A percentile compares a stretch with the other conserved stretches of the same genome.
Evolutionary conservation across 345 rosid genomes (phyloP).

Genomic region (Salix suchowensis): DNA sequence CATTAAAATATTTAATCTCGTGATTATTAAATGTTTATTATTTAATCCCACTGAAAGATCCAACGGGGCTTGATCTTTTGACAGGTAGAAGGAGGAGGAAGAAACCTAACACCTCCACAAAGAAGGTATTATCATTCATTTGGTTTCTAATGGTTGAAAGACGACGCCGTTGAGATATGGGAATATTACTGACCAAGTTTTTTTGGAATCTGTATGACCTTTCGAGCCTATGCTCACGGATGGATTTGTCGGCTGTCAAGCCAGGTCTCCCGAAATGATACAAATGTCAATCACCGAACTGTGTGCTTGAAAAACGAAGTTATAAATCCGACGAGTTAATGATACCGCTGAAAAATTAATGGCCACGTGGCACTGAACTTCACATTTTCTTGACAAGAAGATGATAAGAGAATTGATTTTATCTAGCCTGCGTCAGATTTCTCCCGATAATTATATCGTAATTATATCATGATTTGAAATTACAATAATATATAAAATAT

Average conservation of each 20-base stretch:
- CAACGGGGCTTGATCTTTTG: slow-evolving; percentile 4
- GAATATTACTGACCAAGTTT: neutral
- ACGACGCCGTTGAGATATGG: neutral
- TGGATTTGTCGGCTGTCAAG: slow-evolving; percentile 11
- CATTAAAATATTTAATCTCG: neutral
- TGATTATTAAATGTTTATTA: too few relatives aligned
- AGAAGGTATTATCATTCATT: neutral
- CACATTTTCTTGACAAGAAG: too few relatives aligned
- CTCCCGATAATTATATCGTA: too few relatives aligned
- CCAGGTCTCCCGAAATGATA: neutral
- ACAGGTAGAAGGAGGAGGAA: slow-evolving; percentile 17
- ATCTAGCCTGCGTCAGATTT: too few relatives aligned
- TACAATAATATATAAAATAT: too few relatives aligned
- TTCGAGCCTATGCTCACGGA: neutral
- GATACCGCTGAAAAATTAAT: too few relatives aligned
- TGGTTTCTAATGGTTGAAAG: neutral
- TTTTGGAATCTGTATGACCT: slow-evolving; percentile 18
- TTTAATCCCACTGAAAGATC: neutral
- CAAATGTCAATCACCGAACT: neutral
- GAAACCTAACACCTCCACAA: slow-evolving; percentile 16
- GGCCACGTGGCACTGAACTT: too few relatives aligned
- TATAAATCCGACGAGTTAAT: too few relatives aligned
- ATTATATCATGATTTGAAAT: too few relatives aligned
- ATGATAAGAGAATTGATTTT: too few relatives aligned
- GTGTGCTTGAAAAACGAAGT: neutral